Evolutionary conservation across 2,329 filamentous ascomycete species (phyloP).

Genomic region (Pseudopithomyces maydicus): DNA sequence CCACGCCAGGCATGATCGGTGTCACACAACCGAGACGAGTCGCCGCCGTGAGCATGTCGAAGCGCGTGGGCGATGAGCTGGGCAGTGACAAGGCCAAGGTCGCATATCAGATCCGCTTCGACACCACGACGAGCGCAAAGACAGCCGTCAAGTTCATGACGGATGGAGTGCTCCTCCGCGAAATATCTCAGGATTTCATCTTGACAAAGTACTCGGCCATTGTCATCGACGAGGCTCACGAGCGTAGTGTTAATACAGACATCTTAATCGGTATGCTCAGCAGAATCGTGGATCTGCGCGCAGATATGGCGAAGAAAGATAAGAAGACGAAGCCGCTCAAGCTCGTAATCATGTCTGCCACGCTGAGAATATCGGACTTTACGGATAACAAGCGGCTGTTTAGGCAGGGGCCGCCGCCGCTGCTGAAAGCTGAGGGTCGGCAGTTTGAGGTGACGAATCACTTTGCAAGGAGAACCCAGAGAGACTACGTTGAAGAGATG

Average conservation of each 20-base stretch:
- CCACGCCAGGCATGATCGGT: conserved; percentile 89
- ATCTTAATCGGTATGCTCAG: conserved; percentile 98
- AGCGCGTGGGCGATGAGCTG: conserved; percentile 84
- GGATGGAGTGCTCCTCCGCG: conserved; percentile 90
- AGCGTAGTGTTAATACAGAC: conserved; percentile 96
- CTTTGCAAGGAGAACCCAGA: conserved; percentile 80
- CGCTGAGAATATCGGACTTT: conserved; percentile 87
- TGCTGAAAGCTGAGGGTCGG: conserved; percentile 87
- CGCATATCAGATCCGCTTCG: conserved; percentile 91
- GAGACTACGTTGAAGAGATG: conserved; percentile 89
- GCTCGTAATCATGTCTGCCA: conserved; percentile 97
- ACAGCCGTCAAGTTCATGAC: conserved; percentile 99
- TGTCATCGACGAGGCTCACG: conserved; percentile 95
- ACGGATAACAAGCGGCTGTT: conserved; percentile 84
- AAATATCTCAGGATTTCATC: conserved; percentile 87
- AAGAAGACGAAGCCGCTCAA: conserved; percentile 76
- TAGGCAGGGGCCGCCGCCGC: conserved; percentile 71
- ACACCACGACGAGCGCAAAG: conserved; percentile 76
- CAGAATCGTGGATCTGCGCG: conserved; percentile 82
- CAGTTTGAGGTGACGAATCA: conserved; percentile 91
- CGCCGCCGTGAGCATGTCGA: conserved; percentile 95
- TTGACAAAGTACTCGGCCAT: conserved; percentile 90
- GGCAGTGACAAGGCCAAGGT: conserved; percentile 78
- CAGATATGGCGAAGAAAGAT: conserved; percentile 74
- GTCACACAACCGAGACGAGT: conserved; percentile 94